Conservation (phyloP, 2,329 filamentous ascomycete species). For the Hymenoscyphus occultus region DNA sequence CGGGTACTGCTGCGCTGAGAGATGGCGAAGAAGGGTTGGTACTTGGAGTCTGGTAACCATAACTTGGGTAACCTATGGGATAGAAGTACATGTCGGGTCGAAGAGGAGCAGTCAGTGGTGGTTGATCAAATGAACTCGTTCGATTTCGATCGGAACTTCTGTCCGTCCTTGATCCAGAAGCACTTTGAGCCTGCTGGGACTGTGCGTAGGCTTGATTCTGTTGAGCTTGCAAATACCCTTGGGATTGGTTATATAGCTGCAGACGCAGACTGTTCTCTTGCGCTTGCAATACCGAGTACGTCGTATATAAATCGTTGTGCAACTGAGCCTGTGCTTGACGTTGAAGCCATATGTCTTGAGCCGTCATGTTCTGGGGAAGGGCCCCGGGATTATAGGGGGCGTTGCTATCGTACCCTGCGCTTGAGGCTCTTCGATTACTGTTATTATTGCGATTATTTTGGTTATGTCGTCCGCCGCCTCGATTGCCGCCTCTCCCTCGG, state of each 20-base stretch:
- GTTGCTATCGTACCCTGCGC: slow-evolving; percentile 33
- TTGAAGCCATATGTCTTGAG: slow-evolving; percentile 36
- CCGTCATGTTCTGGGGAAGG: slow-evolving; percentile 26
- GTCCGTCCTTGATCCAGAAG: slow-evolving; percentile 34
- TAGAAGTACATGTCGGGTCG: slow-evolving; percentile 56
- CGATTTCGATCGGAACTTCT: slow-evolving; percentile 50
- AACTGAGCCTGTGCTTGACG: slow-evolving; percentile 36
- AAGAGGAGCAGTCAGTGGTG: slow-evolving; percentile 56
- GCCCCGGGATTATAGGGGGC: slow-evolving; percentile 24
- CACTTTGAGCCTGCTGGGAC: slow-evolving; percentile 37
- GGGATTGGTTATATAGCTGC: slow-evolving; percentile 47
- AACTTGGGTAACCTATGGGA: slow-evolving; percentile 43
- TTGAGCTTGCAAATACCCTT: slow-evolving; percentile 43
- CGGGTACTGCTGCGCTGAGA: slow-evolving; percentile 43
- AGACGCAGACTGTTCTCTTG: slow-evolving; percentile 47
- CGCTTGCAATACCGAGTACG: slow-evolving; percentile 40
- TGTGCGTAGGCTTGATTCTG: slow-evolving; percentile 42
- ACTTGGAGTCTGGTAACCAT: slow-evolving; percentile 48
- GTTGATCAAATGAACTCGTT: slow-evolving; percentile 62
- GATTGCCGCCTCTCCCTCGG: slow-evolving; percentile 30
- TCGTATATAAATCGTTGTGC: slow-evolving; percentile 39
- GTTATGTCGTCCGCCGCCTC: slow-evolving; percentile 28
- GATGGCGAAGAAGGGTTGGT: slow-evolving; percentile 58
- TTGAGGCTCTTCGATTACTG: slow-evolving; percentile 35
- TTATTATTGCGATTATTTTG: slow-evolving; percentile 29